Evolutionary conservation across 495 filamentous ascomycete genomes (phyloP).

Genomic region (Extremus antarcticus): DNA sequence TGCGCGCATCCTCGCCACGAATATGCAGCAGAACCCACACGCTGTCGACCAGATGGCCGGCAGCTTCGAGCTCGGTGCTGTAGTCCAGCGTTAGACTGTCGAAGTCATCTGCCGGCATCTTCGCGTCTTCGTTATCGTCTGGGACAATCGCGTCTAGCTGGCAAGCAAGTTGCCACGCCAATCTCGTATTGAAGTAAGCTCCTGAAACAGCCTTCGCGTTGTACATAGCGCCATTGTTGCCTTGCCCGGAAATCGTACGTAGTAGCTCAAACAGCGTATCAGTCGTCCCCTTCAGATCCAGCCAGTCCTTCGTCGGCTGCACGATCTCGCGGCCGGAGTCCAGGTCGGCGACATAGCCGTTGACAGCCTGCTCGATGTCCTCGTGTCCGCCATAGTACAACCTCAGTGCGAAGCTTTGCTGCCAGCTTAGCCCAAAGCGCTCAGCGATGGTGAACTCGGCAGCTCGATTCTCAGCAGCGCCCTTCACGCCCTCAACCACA

Average conservation of each 20-base stretch:
- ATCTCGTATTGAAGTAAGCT: constrained; percentile 41
- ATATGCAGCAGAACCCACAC: constrained; percentile 72
- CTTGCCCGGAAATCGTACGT: constrained; percentile 36
- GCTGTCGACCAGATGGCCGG: constrained; percentile 47
- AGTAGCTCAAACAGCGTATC: constrained; percentile 80
- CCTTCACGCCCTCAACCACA: constrained; percentile 63
- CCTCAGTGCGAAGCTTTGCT: constrained; percentile 79
- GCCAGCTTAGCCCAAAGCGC: constrained; percentile 80
- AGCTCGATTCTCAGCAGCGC: constrained; percentile 61
- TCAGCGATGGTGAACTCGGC: constrained; percentile 66
- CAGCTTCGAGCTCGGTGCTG: constrained; percentile 58
- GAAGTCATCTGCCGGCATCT: constrained; percentile 37
- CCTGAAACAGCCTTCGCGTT: constrained; percentile 6
- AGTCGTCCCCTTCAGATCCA: constrained; percentile 38
- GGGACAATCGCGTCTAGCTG: constrained; percentile 37
- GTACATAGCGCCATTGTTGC: neutral
- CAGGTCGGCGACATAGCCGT: constrained; percentile 58
- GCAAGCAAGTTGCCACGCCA: constrained; percentile 71
- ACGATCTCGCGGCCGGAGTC: constrained; percentile 44
- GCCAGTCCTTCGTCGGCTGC: constrained; percentile 15
- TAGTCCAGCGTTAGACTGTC: constrained; percentile 54
- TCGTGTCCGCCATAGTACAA: constrained; percentile 73
- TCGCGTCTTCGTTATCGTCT: too few relatives aligned
- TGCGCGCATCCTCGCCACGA: constrained; percentile 48
- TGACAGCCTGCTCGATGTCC: constrained; percentile 57